Percentiles rank a stretch among this genome's conserved stretches.
These are phyloP conservation scores for Amaranthus palmeri DNA, from an alignment of 148 eudicot species.

Conservation along the genomic window DNA sequence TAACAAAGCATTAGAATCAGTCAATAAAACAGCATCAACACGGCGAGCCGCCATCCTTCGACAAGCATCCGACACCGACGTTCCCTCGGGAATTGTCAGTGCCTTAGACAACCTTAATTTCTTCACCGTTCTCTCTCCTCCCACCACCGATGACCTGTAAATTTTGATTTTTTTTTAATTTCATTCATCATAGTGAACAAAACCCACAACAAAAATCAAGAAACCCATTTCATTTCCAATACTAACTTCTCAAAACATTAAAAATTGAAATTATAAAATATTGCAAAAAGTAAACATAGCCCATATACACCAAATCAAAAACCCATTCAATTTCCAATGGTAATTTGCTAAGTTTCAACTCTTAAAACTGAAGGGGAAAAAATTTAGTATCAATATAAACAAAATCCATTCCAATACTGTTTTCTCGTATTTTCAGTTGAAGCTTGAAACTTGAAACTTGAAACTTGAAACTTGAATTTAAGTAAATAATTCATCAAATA, in stretches of 20 bases:
- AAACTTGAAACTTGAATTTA: too few species aligned
- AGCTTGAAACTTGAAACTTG: too few species aligned
- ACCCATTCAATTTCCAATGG: too few species aligned
- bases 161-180: not conserved
- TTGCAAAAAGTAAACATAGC: not conserved
- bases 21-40: constrained; percentile 84
- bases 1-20: constrained; percentile 91
- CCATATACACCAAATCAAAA: too few species aligned
- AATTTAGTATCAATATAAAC: too few species aligned
- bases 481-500: too few species aligned
- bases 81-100: constrained; percentile 91
- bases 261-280: not conserved
- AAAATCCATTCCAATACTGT: too few species aligned
- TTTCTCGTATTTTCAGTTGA: too few species aligned
- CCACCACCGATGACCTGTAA: constrained; percentile 36
- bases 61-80: constrained; percentile 86
- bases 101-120: constrained; percentile 87
- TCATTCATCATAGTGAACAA: not conserved
- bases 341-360: not conserved
- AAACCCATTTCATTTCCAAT: not conserved
- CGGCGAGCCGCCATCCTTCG: constrained; percentile 92
- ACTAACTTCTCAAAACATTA: not conserved
- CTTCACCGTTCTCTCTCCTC: constrained; percentile 96
- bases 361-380: not conserved
- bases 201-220: not conserved